Base-by-base conservation (phyloP, 805 yeast genomes). In the Kodamaea kakaduensis region DNA sequence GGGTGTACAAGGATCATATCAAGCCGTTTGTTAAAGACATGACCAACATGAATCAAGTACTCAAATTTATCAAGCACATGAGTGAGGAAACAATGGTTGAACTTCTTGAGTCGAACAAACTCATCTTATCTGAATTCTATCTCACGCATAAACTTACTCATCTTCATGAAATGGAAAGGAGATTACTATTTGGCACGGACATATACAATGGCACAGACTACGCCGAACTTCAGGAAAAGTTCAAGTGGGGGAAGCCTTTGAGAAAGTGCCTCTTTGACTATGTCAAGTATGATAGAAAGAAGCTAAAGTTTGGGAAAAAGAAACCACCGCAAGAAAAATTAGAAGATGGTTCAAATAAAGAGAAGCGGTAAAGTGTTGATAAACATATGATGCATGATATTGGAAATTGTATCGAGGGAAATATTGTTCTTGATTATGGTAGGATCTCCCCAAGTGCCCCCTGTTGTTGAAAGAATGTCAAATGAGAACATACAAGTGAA, bases 121-220 rank as follows among this genome's bases (percentile, higher is more conserved):
- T 28, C 19, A 8, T 39, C 4, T 29, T 42, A 25, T 19, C 31
- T 13, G 43, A 39, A 28, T 42, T 35, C 18, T 36, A 30, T 18
- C 29, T 32, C 6, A 39, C 45, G 6, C 40, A 39, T 9, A 31
- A 39, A 19, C 17, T 25, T 16, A 39, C 43, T 6, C 23, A 31
- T 6, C n/a, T 36, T 5, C 45, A 42, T 18, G 41, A 42, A n/a
- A 9, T 30, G 10, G 45, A 39, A 22, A 36, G 36, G 37, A 9
- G 13, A 14, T 25, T 33, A 4, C n/a, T 32, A 19, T 32, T 32
- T 20, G 27, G 24, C 9, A 17, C 33, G 3, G 43, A 36, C 13
- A 9, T 36, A 13, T 14, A 23, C 17, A 26, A 34, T 25, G 29
- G 14, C 25, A 31, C 32, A 2, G 35, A 28, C 4, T 42, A 42